A percentile compares a stretch with the other conserved stretches of the same genome.
Evolutionary conservation across 2,329 filamentous ascomycete species (phyloP).

Genomic region (Stemphylium beticola): DNA sequence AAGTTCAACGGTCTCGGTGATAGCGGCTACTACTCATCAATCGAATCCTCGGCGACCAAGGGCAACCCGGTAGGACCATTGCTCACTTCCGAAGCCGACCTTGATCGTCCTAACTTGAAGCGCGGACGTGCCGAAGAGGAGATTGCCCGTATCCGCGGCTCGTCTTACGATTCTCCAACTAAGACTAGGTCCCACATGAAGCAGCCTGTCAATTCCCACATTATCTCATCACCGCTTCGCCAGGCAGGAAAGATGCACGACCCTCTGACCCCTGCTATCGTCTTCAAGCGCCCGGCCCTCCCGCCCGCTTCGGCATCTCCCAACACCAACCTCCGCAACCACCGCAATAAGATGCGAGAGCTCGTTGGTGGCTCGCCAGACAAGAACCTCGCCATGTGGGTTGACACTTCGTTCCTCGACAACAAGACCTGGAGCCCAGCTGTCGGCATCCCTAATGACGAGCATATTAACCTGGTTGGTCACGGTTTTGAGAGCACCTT

Average conservation of each 20-base stretch:
- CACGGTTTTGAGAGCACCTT: constrained; percentile 59
- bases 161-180: constrained; percentile 89
- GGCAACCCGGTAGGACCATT: constrained; percentile 69
- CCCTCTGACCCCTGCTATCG: constrained; percentile 82
- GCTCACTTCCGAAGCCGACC: constrained; percentile 74
- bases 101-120: constrained; percentile 80
- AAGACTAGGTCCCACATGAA: constrained; percentile 66
- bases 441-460: constrained; percentile 68
- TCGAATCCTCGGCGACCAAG: constrained; percentile 87
- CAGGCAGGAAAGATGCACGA: constrained; percentile 39
- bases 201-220: constrained; percentile 46
- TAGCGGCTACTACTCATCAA: constrained; percentile 95
- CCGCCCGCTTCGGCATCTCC: constrained; percentile 83
- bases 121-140: constrained; percentile 93
- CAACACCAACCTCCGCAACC: constrained; percentile 87
- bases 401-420: constrained; percentile 57
- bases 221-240: constrained; percentile 52
- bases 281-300: constrained; percentile 72
- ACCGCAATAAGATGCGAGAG: constrained; percentile 80
- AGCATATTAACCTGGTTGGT: constrained; percentile 59
- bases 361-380: constrained; percentile 78
- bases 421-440: constrained; percentile 65
- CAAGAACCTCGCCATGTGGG: constrained; percentile 60
- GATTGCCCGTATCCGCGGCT: constrained; percentile 89
- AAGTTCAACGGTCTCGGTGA: constrained; percentile 84